phyloP scores from a whole-genome alignment of 2,329 filamentous ascomycete genomes.

The Beauveria sp. region DNA sequence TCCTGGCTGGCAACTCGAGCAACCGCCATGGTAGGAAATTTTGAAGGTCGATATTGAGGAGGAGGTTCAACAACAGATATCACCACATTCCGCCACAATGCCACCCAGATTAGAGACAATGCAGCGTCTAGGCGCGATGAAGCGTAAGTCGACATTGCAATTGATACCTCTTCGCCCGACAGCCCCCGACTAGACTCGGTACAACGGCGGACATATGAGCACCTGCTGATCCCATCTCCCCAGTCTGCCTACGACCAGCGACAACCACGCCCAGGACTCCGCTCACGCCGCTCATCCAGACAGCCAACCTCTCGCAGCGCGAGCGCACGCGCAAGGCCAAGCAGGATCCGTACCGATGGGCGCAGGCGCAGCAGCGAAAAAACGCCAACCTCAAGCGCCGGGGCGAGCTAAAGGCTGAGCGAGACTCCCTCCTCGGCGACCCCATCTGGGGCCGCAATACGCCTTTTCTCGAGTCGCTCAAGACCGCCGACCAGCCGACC shows the following conservation, averaged over 20 bases:
- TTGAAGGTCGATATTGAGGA: slow-evolving; percentile 22
- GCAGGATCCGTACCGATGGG: slow-evolving; percentile 74
- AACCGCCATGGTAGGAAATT: slow-evolving; percentile 23
- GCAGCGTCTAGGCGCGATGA: slow-evolving; percentile 51
- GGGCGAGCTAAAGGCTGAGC: slow-evolving; percentile 57
- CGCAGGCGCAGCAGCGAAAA: slow-evolving; percentile 76
- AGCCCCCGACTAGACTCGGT: not conserved
- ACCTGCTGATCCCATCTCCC: slow-evolving; percentile 16
- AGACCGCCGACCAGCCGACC: slow-evolving; percentile 48
- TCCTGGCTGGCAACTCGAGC: slow-evolving; percentile 4
- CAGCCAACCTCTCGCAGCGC: slow-evolving; percentile 54
- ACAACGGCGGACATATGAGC: not conserved
- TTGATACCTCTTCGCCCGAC: slow-evolving; percentile 9
- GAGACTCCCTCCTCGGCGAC: slow-evolving; percentile 61
- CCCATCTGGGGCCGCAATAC: slow-evolving; percentile 73
- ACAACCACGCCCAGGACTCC: slow-evolving; percentile 37
- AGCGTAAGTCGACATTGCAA: slow-evolving; percentile 40
- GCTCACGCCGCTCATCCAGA: slow-evolving; percentile 53
- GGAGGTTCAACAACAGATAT: not conserved
- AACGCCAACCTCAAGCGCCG: slow-evolving; percentile 73
- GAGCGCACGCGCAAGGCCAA: slow-evolving; percentile 59
- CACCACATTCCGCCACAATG: slow-evolving; percentile 40
- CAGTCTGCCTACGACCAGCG: slow-evolving; percentile 55
- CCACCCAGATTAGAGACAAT: slow-evolving; percentile 57
- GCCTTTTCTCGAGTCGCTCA: slow-evolving; percentile 76